Evolutionary conservation across 441 rosid genomes (phyloP), one percentile per base, ranked within the genome.

Genomic region (Kokia cookei): DNA sequence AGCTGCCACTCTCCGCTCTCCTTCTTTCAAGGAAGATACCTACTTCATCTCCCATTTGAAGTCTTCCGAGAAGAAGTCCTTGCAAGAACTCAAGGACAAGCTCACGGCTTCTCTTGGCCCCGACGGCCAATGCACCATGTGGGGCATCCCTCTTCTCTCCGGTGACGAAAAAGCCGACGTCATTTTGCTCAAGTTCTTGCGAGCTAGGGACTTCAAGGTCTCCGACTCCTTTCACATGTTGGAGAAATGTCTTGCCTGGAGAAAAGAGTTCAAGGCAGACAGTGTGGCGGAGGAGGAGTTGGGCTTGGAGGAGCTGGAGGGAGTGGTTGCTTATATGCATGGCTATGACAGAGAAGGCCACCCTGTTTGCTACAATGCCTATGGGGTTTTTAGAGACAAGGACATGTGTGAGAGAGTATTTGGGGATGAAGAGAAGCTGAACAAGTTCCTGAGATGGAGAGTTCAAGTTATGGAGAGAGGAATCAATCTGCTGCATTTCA

Each of bases 311-410:
- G 98, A 96, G 64, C 90, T 93, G 14, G 97, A 93, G 77, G 97
- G 90, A 3, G 78, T 80, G 13, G 99, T 92, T 10, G 97, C 97
- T 50, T 92, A 88, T 68, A 93, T 96, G 99, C 86, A 87, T 59
- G 98, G 97, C 0, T 88, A 80, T 76, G 99, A 93, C 65, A 84
- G 83, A 65, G 88, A 85, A 64, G 98, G 97, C 0, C 99, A 92
- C 37, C 99, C 99, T 2, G 97, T 93, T 4, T 96, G 99, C 73
- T 96, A 93, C 85, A 96, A 96, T 72, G 95, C 94, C 1, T 96
- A 96, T 61, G 98, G 96, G 19, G 82, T 93, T 54, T 96, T 96
- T 40, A 85, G 80, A 75, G 97, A 92, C 72, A 88, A 71, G 51
- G 98, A 91, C 11, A 85, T 91, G 89, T 93, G 92, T 40, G 96